Base-by-base conservation (phyloP, 805 yeast species). In the Saccharomycopsis olivae region DNA sequence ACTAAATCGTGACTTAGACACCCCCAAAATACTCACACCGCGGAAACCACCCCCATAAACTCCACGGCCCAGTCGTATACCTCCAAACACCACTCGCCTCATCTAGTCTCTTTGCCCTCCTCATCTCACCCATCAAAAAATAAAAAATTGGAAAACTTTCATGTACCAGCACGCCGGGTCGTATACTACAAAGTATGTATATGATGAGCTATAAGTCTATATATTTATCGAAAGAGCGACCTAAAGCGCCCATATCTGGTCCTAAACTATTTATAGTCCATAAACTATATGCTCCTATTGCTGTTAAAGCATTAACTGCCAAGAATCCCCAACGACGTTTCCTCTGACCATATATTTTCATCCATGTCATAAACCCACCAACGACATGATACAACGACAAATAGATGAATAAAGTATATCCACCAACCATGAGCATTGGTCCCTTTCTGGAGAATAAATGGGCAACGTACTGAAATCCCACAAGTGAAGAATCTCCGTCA, bases 401-500 rank as follows among this genome's bases (percentile, higher is more conserved):
- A 33, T 60, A 51, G 1, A 65, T 57, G 27, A 76, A 46, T 3
- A 54, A 39, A 2, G 58, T 50, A 33, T 65, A 58, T 1, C 62
- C 52, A 1, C 49, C 23, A 53, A 55, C 58, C 35, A 62, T 59
- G 3, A 61, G 5, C 8, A 39, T 25, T 5, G 56, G 56, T 1
- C 61, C 62, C 14, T 44, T 35, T 17, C 49, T 25, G n/a, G 23
- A 32, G 6, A 51, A 43, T 2, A 62, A 50, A 45, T 68, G 66
- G 0, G 75, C 49, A 8, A 80, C 60, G 49, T 64, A 79, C 6
- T 69, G 68, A 33, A 82, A 56, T 33, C 61, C 66, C 16, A 82
- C 56, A 40, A 69, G 58, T 1, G 78, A 66, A 2, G 79, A 70
- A 54, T 80, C 89, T 1, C 85, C 87, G 43, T 78, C 82, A 1